Evolutionary conservation across 352 stramenopile species (phyloP).

Genomic region (Globisporangium irregulare): DNA sequence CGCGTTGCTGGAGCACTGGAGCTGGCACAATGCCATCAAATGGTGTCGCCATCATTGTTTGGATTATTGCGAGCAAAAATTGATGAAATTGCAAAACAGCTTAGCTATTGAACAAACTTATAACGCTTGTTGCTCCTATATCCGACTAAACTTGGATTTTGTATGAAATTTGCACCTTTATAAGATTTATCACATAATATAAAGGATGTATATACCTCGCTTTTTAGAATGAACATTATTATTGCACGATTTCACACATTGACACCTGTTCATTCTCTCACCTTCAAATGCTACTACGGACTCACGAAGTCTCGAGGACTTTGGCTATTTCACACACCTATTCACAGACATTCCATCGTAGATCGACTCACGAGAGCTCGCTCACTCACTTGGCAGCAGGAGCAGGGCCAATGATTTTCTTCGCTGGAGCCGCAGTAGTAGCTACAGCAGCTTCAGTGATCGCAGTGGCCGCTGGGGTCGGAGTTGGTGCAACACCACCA

Average conservation of each 20-base stretch:
- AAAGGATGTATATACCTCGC: too few relatives aligned
- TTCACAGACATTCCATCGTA: too few relatives aligned
- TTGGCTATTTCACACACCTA: background rate
- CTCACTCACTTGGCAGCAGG: constrained; percentile 1
- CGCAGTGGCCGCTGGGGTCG: too few relatives aligned
- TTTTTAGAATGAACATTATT: too few relatives aligned
- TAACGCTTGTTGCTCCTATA: too few relatives aligned
- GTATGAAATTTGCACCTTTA: too few relatives aligned
- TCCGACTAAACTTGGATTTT: too few relatives aligned
- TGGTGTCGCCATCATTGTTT: background rate
- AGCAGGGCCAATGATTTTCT: background rate
- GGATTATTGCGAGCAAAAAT: background rate
- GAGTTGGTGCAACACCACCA: too few relatives aligned
- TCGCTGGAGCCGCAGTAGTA: background rate
- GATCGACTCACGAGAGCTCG: background rate
- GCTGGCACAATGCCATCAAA: background rate
- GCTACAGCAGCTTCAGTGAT: background rate
- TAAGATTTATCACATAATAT: too few relatives aligned
- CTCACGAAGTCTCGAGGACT: background rate
- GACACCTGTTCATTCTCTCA: background rate
- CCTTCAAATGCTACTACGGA: background rate
- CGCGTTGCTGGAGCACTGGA: background rate
- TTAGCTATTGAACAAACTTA: too few relatives aligned
- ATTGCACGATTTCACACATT: too few relatives aligned
- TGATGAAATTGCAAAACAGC: too few relatives aligned